phyloP scores from a whole-genome alignment of 1,284 basidiomycete species.

The Polyporus tsugae region DNA sequence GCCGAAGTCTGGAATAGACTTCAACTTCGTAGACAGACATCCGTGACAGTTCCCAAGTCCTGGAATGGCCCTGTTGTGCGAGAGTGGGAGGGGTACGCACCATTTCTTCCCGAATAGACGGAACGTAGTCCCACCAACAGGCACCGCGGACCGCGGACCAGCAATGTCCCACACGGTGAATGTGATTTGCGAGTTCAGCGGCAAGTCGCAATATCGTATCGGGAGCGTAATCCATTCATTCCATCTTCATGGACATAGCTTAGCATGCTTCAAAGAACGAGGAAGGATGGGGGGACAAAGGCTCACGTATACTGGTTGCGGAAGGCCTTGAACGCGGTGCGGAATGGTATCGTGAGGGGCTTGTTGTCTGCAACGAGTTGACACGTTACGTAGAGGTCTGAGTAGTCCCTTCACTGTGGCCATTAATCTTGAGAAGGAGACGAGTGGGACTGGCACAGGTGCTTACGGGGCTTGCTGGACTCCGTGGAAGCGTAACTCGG shows the following conservation, averaged over 20 bases:
- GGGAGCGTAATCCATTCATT: conserved; percentile 94
- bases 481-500: conserved; percentile 82
- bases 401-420: conserved; percentile 65
- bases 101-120: conserved; percentile 91
- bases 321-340: conserved; percentile 94
- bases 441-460: conserved; percentile 18
- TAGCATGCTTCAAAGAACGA: neutral
- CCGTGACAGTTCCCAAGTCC: too few relatives aligned
- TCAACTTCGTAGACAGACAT: too few relatives aligned
- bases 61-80: too few relatives aligned
- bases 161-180: conserved; percentile 97
- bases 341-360: conserved; percentile 88
- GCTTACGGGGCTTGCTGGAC: conserved; percentile 76
- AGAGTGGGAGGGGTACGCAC: conserved; percentile 49
- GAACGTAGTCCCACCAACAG: conserved; percentile 92
- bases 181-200: conserved; percentile 86
- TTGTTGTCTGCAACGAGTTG: conserved; percentile 94
- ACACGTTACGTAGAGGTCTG: conserved; percentile 93
- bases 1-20: too few relatives aligned
- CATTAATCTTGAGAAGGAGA: conserved; percentile 27
- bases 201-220: conserved; percentile 91
- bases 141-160: conserved; percentile 75
- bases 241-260: conserved; percentile 67
- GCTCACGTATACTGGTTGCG: conserved; percentile 82
- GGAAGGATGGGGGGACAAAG: neutral